phyloP scores from a whole-genome alignment of 2,329 filamentous ascomycete species.

The Cladophialophora psammophila region DNA sequence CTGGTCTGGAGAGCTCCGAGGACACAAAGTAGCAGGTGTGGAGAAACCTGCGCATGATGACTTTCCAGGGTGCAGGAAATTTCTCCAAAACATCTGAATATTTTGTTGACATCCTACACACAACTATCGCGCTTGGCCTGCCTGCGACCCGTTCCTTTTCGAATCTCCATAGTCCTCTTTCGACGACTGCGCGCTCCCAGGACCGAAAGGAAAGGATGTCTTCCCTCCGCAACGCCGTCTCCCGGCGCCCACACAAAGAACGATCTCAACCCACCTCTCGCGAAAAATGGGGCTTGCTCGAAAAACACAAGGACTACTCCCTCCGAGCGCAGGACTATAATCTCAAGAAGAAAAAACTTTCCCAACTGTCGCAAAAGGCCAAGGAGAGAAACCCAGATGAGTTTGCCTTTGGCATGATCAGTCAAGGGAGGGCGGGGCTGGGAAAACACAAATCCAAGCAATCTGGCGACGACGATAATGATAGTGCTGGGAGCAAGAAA shows the following conservation, averaged over 20 bases:
- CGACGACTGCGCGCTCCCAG: conserved; percentile 11
- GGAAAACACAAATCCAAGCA: conserved; percentile 53
- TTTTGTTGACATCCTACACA: conserved; percentile 5
- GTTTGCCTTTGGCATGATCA: conserved; percentile 71
- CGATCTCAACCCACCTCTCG: conserved; percentile 86
- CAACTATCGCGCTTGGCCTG: not conserved
- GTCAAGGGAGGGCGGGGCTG: conserved; percentile 51
- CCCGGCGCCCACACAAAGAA: conserved; percentile 87
- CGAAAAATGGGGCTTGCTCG: conserved; percentile 85
- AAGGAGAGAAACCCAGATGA: conserved; percentile 70
- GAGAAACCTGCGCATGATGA: conserved; percentile 12
- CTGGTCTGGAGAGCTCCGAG: conserved; percentile 12
- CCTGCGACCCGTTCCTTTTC: not conserved
- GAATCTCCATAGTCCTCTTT: not conserved
- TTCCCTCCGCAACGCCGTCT: conserved; percentile 68
- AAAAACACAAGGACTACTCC: conserved; percentile 89
- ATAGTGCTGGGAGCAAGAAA: not conserved
- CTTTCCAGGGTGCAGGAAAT: conserved; percentile 1
- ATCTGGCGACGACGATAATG: conserved; percentile 40
- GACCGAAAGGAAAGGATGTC: conserved; percentile 56
- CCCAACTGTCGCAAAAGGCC: conserved; percentile 66
- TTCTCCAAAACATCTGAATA: not conserved
- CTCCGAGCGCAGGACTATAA: conserved; percentile 71
- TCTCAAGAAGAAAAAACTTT: conserved; percentile 66
- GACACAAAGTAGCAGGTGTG: conserved; percentile 9